Percentiles rank a stretch among this genome's conserved stretches.
phyloP scores from a whole-genome alignment of 495 filamentous ascomycete species.

The Aspergillus cavernicola region DNA sequence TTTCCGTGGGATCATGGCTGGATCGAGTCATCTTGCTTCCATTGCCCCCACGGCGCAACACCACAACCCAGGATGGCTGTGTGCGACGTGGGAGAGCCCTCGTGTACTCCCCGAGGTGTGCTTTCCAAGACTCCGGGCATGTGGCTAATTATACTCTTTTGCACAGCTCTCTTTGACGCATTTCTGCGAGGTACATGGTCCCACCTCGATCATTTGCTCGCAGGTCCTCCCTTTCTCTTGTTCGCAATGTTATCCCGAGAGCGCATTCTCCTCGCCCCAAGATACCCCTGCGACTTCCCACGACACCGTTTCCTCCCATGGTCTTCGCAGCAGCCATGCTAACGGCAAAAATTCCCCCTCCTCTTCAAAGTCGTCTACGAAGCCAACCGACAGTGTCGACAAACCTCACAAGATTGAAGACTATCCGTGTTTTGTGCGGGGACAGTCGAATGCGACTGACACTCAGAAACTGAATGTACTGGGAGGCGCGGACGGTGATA shows the following conservation, averaged over 20 bases:
- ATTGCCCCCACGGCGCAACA: not conserved
- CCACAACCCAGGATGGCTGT: not conserved
- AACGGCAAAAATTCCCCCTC: conserved; percentile 16
- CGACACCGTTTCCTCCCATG: conserved; percentile 22
- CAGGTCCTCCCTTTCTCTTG: conserved; percentile 80
- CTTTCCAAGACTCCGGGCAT: conserved; percentile 1
- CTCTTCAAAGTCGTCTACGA: conserved; percentile 14
- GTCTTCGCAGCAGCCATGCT: conserved; percentile 14
- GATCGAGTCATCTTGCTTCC: not conserved
- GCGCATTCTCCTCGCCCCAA: conserved; percentile 27
- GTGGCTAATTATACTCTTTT: conserved; percentile 5
- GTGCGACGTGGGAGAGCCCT: conserved; percentile 1
- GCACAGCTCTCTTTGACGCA: conserved; percentile 85
- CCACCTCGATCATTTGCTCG: conserved; percentile 92
- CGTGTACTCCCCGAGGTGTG: conserved; percentile 1
- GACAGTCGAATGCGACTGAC: conserved; percentile 29
- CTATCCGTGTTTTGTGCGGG: conserved; percentile 41
- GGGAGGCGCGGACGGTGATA: conserved; percentile 40
- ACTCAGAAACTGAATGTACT: conserved; percentile 30
- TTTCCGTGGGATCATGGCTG: not conserved
- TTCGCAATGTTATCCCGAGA: conserved; percentile 58
- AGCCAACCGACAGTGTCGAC: conserved; percentile 16
- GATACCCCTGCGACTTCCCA: conserved; percentile 33
- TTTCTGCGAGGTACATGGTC: conserved; percentile 94
- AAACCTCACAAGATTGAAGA: conserved; percentile 42